Percentiles rank a stretch among this genome's conserved stretches.
These are phyloP conservation scores for Rhynchospora pubera DNA, from an alignment of 176 grass and related monocot species.

Conservation along the genomic window DNA sequence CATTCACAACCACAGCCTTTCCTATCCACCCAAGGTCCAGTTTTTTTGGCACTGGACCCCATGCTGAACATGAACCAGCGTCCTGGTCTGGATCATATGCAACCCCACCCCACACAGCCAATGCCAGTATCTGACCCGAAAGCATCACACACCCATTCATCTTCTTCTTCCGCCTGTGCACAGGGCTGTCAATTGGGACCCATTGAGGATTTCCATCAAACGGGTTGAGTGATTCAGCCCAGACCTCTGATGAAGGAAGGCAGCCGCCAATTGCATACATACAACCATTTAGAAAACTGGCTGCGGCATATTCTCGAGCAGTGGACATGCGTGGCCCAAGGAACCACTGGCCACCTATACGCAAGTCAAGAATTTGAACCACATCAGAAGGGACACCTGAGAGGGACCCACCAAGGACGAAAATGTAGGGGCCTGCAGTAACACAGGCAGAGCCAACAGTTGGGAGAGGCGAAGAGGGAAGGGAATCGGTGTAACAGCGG, in stretches of 20 bases:
- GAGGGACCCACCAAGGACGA: constrained; percentile 63
- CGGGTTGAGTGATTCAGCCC: too few relatives aligned
- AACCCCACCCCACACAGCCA: constrained; percentile 58
- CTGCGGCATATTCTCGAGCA: too few relatives aligned
- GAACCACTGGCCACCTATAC: too few relatives aligned
- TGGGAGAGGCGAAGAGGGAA: constrained; percentile 36
- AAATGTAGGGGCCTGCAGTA: constrained; percentile 35
- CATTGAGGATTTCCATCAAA: too few relatives aligned
- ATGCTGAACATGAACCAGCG: constrained; percentile 17
- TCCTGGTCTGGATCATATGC: constrained; percentile 42
- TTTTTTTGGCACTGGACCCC: constrained; percentile 42
- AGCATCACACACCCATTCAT: too few relatives aligned
- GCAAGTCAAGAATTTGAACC: constrained; percentile 65
- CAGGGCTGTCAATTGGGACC: too few relatives aligned
- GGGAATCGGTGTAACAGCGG: constrained; percentile 21
- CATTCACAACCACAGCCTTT: constrained; percentile 45
- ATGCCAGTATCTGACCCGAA: constrained; percentile 43
- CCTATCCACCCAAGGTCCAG: constrained; percentile 79
- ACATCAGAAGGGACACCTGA: constrained; percentile 30
- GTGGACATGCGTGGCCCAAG: too few relatives aligned
- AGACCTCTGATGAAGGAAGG: too few relatives aligned
- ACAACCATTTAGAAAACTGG: too few relatives aligned
- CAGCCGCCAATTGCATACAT: too few relatives aligned
- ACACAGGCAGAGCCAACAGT: constrained; percentile 38
- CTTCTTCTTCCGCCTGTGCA: too few relatives aligned